Base-by-base conservation (phyloP, 257 asterid species). In the Paulownia fortunei region DNA sequence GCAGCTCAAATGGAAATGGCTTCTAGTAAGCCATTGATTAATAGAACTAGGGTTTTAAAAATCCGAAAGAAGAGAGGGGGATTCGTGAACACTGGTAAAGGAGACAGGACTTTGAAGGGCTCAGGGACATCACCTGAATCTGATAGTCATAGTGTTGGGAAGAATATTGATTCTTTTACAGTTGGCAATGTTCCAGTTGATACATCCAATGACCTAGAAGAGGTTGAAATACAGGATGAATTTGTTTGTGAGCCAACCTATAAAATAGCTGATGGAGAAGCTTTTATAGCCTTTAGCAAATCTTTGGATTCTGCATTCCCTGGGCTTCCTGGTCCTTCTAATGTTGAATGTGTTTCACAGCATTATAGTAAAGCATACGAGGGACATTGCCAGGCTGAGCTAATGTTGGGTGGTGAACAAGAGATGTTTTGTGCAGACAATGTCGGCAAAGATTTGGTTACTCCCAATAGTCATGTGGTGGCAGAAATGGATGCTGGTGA, bases 401-500 rank as follows among this genome's bases (percentile, higher is more conserved):
- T 89, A 68, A 72, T 73, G 54, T 84, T 89, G 82, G 83, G 78
- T 62, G 79, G 79, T 76, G 94, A 84, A 46, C 85, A 74, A 71
- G 94, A 84, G 83, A 81, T 73, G 81, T 79, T 85, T 80, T 81
- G 74, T 84, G 54, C 81, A 10, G 80, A 77, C 61, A 89, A 78
- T 47, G 74, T 68, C 6, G 84, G 82, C 18, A 75, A 89, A 67
- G 34, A 68, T 80, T 67, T 78, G 83, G 83, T 70, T 65, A 51
- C 73, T 69, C 74, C 72, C 10, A 65, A 42, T 61, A 51, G 77
- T 51, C 79, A 58, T 68, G 78, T 66, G 68, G 75, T 59, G 36
- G 65, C 80, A 24, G 92, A 89, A 62, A 79, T 69, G 73, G 89
- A 84, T 61, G 82, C 84, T 36, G 83, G 78, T 44, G 89, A 86